Base-by-base conservation (phyloP, 1,284 basidiomycete genomes). In the Ustilago vetiveriae region DNA sequence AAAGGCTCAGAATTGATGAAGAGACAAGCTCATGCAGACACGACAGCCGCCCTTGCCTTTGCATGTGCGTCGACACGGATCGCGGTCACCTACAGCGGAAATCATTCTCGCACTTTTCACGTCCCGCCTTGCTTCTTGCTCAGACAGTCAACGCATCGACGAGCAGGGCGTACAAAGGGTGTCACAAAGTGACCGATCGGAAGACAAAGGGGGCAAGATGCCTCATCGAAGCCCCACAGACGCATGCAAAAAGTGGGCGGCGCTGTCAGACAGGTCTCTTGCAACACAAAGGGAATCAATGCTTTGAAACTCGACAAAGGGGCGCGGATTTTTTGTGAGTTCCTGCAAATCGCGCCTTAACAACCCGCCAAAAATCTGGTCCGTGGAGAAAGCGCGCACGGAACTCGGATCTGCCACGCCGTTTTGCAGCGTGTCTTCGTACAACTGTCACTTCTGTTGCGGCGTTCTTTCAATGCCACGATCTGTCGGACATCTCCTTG, bases 51-150 rank as follows among this genome's bases (percentile, higher is more conserved):
- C 33, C 27, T 33, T 9, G n/a, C 30, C 11, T 48, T 26, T 40
- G 47, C n/a, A n/a, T n/a, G n/a, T n/a, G n/a, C 22, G 38, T 49
- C 47, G 47, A 40, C 47, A 40, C 40, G 47, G 17, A 13, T 49
- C 38, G 47, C 38, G 22, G 14, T 6, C 33, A 35, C 16, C 16
- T n/a, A 6, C 33, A 35, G 33, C 33, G 27, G 7, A 13, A 13
- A 6, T 16, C 16, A 6, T 35, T 35, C 33, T 16, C 10, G 2
- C 13, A 11, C 33, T n/a, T 11, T n/a, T 37, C 3, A 21, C 36
- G 21, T 21, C 6, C 26, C 16, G 22, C n/a, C 43, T 24, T n/a
- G 5, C 16, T 21, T 24, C 13, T 23, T 26, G 11, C 30, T n/a
- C n/a, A n/a, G 9, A 49, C 17, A 1, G 17, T 14, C 38, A 49